Evolutionary conservation across 2,329 filamentous ascomycete species (phyloP).

Genomic region (Parastagonospora nodorum): DNA sequence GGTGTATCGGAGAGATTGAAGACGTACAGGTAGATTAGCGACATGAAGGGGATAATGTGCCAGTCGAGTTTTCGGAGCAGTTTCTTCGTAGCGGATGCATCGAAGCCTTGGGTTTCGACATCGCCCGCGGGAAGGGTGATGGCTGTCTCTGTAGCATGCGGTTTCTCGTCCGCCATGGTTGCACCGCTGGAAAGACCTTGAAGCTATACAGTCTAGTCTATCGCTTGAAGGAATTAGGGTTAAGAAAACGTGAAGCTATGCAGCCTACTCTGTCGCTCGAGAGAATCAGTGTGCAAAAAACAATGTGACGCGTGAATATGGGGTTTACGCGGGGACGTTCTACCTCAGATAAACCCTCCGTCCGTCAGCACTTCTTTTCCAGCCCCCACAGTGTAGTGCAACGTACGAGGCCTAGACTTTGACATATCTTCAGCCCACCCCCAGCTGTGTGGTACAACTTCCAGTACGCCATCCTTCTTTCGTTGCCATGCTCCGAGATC

Average conservation of each 20-base stretch:
- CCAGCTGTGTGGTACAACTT: slow-evolving; percentile 3
- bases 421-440: background rate
- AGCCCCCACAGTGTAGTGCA: background rate
- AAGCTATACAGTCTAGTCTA: too few relatives aligned
- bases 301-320: too few relatives aligned
- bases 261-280: too few relatives aligned
- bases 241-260: too few relatives aligned
- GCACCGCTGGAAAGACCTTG: too few relatives aligned
- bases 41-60: slow-evolving; percentile 64
- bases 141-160: slow-evolving; percentile 5
- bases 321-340: background rate
- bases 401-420: background rate
- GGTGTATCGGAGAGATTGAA: background rate
- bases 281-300: too few relatives aligned
- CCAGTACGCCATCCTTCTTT: slow-evolving; percentile 11
- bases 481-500: slow-evolving; percentile 13
- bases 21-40: slow-evolving; percentile 60
- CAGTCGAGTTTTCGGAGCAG: slow-evolving; percentile 61
- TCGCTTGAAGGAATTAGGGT: too few relatives aligned
- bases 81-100: slow-evolving; percentile 52
- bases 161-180: slow-evolving; percentile 17
- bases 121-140: slow-evolving; percentile 20
- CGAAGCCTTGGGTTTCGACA: slow-evolving; percentile 41
- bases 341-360: too few relatives aligned
- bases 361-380: too few relatives aligned